These are phyloP conservation scores for Wickerhamomyces queroliae DNA, from an alignment of 805 yeast species.

Conservation along the genomic window DNA sequence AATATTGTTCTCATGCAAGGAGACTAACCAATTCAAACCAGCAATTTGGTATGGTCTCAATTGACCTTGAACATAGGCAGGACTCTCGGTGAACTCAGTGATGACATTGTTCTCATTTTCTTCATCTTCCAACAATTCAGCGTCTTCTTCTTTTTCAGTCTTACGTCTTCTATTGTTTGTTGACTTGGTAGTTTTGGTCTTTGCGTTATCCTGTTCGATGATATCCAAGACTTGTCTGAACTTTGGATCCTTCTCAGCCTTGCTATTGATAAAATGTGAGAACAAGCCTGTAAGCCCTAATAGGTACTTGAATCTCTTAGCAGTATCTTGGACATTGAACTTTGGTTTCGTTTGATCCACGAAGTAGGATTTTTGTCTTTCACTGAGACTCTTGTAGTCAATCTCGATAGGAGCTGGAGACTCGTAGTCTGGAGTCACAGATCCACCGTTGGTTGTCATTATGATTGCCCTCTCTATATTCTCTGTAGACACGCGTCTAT, in stretches of 20 bases:
- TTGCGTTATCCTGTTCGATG: conserved; percentile 25
- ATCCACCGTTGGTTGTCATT: background rate
- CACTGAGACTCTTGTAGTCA: conserved; percentile 2
- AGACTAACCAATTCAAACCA: conserved; percentile 75
- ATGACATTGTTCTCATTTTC: conserved; percentile 31
- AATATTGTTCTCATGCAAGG: conserved; percentile 59
- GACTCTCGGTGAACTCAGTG: conserved; percentile 79
- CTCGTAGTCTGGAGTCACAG: conserved; percentile 1
- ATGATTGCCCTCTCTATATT: background rate
- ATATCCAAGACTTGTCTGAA: conserved; percentile 47
- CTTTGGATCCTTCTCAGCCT: conserved; percentile 55
- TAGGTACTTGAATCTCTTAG: conserved; percentile 61
- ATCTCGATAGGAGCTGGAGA: background rate
- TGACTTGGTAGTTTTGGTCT: conserved; percentile 11
- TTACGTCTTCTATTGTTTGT: conserved; percentile 50
- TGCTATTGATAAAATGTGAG: conserved; percentile 60
- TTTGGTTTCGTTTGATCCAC: conserved; percentile 28
- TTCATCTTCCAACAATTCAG: conserved; percentile 61
- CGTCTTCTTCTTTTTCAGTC: conserved; percentile 77
- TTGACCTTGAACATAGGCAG: conserved; percentile 60
- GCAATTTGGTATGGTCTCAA: conserved; percentile 74
- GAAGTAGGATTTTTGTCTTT: conserved; percentile 24
- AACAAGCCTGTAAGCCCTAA: conserved; percentile 61
- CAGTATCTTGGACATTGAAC: conserved; percentile 54
- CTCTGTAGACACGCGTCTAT: background rate